Evolutionary conservation across 176 grass and related monocot genomes (phyloP).

Genomic region (Avena sativa): DNA sequence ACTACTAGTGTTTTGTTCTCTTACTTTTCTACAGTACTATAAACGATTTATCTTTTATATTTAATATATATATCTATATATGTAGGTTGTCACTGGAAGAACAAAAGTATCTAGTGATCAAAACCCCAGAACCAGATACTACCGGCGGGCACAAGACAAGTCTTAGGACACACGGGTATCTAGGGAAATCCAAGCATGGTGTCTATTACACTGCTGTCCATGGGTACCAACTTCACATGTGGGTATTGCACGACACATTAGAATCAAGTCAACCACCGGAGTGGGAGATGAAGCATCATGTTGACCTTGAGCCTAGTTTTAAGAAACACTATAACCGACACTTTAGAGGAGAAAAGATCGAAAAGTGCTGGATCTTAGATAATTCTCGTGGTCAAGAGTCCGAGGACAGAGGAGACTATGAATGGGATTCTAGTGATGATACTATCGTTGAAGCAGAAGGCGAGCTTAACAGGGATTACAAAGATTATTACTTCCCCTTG

Average conservation of each 20-base stretch:
- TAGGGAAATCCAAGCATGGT: conserved; percentile 11
- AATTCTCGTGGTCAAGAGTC: background rate
- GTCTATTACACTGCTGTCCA: conserved; percentile 4
- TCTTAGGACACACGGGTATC: background rate
- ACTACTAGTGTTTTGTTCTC: background rate
- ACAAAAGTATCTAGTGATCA: background rate
- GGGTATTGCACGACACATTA: background rate
- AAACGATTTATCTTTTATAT: background rate
- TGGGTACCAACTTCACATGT: background rate
- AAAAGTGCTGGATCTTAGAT: background rate
- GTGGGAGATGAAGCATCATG: conserved; percentile 6
- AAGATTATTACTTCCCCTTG: background rate
- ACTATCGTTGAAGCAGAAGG: background rate
- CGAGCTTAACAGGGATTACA: background rate
- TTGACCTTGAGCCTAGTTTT: background rate
- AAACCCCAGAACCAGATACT: background rate
- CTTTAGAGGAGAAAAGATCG: background rate
- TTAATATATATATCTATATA: background rate
- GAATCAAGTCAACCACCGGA: background rate
- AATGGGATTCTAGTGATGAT: conserved; percentile 29
- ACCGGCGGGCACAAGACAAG: background rate
- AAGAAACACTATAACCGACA: background rate
- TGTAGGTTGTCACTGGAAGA: background rate
- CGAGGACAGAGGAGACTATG: background rate
- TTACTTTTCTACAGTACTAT: background rate